Evolutionary conservation across 2,329 filamentous ascomycete genomes (phyloP).

Genomic region (Alternaria ethzedia): DNA sequence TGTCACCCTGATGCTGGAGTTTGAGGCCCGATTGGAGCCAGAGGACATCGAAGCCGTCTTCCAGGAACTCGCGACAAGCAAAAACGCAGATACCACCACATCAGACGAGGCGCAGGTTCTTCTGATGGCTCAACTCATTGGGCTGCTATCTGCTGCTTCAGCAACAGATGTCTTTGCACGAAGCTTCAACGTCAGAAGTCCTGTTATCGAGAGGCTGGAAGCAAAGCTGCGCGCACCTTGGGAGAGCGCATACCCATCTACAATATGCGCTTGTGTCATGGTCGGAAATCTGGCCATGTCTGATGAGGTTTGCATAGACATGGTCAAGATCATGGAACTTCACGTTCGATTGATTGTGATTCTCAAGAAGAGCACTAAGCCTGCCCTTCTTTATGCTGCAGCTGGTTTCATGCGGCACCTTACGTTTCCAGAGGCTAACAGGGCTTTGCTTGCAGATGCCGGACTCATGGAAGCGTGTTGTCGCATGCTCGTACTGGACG

Average conservation of each 20-base stretch:
- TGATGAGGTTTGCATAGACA: constrained; percentile 41
- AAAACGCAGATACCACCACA: constrained; percentile 25
- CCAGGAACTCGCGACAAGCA: constrained; percentile 34
- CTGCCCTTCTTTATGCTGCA: constrained; percentile 44
- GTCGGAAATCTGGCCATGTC: constrained; percentile 49
- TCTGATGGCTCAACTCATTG: constrained; percentile 41
- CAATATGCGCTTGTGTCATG: constrained; percentile 45
- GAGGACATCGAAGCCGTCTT: constrained; percentile 38
- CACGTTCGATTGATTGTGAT: constrained; percentile 39
- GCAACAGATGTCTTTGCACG: constrained; percentile 43
- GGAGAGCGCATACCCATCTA: constrained; percentile 29
- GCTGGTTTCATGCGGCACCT: constrained; percentile 48
- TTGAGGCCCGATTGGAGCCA: constrained; percentile 35
- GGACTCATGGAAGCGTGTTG: constrained; percentile 41
- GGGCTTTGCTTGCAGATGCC: constrained; percentile 36
- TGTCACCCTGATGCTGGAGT: constrained; percentile 39
- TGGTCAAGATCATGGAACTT: constrained; percentile 43
- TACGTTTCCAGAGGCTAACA: constrained; percentile 43
- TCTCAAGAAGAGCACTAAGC: constrained; percentile 32
- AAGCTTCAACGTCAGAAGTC: constrained; percentile 32
- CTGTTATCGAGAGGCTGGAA: constrained; percentile 35
- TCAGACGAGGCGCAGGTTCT: constrained; percentile 36
- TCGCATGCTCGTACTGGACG: constrained; percentile 31
- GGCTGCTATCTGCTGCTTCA: constrained; percentile 41
- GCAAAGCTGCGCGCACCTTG: constrained; percentile 29